Base-by-base conservation (phyloP, 176 grass and related monocot species). In the Triticum monococcum region DNA sequence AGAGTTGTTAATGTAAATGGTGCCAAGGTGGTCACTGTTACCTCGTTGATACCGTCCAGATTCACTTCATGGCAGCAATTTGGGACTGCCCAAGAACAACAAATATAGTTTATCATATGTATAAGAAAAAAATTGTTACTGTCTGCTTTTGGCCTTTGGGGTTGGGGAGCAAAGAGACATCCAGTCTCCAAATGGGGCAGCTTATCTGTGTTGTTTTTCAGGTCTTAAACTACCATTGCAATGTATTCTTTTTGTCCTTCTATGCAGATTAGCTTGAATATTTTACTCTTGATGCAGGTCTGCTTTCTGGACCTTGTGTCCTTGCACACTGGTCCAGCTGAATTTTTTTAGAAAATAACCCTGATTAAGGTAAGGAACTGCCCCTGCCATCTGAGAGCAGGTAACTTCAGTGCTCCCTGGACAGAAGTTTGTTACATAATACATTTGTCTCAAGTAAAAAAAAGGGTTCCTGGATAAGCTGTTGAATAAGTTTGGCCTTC, bases 111-210 rank as follows among this genome's bases (percentile, higher is more conserved):
- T 62, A 59, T 6, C 4, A 54, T 54, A 54, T 54, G 16, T 54
- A 54, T 10, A 72, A 72, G 69, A 72, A 25, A 24, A 26, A 28
- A 28, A 74, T 64, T 40, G 18, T 59, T 63, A 67, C 48, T 78
- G 50, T 20, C 71, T 68, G 77, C 50, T 77, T 86, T 86, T 86
- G 54, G 83, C 63, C 25, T 50, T 77, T 45, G 22, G 40, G 40
- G 9, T 41, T 41, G 40, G 20, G 62, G 28, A 81, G 71, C 37
- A 90, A 62, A n/a, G 52, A 64, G 79, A 78, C 79, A 77, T 78
- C 48, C 45, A 80, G 80, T 60, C 79, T 87, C 81, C 46, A 80
- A 74, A 85, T 75, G 68, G 75, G 25, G 81, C 69, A 84, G 60
- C 25, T 79, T 74, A 62, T 73, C 63, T 66, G 76, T 88, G 50